A percentile compares a stretch with the other conserved stretches of the same genome.
Evolutionary conservation across 2,329 filamentous ascomycete species (phyloP).

Genomic region (Cladophialophora carrionii): DNA sequence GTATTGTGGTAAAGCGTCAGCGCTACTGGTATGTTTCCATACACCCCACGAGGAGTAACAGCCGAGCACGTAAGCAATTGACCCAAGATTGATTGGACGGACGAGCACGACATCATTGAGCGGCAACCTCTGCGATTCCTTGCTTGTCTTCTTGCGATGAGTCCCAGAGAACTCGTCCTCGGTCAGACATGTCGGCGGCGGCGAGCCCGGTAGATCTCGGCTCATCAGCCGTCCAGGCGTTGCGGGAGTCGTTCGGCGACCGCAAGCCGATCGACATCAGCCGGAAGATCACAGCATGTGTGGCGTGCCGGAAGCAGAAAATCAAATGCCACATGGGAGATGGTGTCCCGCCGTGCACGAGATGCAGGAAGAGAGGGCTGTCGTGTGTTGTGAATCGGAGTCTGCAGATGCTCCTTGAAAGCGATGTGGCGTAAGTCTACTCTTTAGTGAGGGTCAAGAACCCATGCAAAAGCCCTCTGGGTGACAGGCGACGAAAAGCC

Average conservation of each 20-base stretch:
- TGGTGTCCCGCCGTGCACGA: constrained; percentile 52
- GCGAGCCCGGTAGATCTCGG: constrained; percentile 18
- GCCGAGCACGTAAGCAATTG: constrained; percentile 9
- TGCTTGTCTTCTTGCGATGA: constrained; percentile 1
- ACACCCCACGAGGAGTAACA: background rate
- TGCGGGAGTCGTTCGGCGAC: constrained; percentile 45
- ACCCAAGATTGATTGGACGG: constrained; percentile 1
- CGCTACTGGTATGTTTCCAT: background rate
- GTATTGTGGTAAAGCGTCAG: background rate
- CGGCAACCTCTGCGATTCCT: background rate
- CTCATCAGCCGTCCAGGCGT: constrained; percentile 33
- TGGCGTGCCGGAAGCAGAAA: constrained; percentile 48
- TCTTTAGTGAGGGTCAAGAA: background rate
- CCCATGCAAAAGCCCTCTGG: background rate
- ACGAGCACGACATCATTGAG: constrained; percentile 10
- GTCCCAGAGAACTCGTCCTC: background rate
- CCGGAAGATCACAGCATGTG: constrained; percentile 42
- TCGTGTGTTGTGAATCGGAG: constrained; percentile 58
- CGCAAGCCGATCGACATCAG: constrained; percentile 45
- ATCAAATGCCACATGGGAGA: constrained; percentile 58
- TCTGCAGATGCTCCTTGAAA: constrained; percentile 49
- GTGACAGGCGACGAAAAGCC: background rate
- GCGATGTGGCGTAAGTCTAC: constrained; percentile 27
- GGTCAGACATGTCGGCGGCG: constrained; percentile 4
- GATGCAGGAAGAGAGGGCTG: constrained; percentile 54